Percentiles rank a stretch among this genome's conserved stretches.
Evolutionary conservation across 2,329 filamentous ascomycete genomes (phyloP).

Genomic region (Zymoseptoria crescenta): DNA sequence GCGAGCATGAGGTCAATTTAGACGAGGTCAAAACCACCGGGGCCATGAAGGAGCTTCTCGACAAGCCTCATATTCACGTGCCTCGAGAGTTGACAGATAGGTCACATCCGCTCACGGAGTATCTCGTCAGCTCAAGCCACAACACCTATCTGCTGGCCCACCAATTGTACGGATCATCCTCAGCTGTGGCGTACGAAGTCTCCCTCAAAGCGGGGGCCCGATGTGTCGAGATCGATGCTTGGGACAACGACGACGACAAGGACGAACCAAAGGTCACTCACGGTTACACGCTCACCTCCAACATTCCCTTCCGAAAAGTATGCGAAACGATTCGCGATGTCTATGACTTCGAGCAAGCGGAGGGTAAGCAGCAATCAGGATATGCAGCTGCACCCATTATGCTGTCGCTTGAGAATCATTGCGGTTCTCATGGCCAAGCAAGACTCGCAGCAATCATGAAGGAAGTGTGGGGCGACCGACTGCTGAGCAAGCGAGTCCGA

Average conservation of each 20-base stretch:
- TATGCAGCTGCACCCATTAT: constrained; percentile 50
- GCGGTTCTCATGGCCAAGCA: constrained; percentile 50
- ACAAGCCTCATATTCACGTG: constrained; percentile 51
- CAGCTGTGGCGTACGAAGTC: constrained; percentile 55
- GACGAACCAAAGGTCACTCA: constrained; percentile 64
- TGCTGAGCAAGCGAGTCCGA: constrained; percentile 52
- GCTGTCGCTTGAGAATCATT: constrained; percentile 62
- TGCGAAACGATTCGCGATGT: constrained; percentile 59
- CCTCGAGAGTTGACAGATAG: constrained; percentile 49
- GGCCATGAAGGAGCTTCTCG: constrained; percentile 46
- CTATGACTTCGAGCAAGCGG: constrained; percentile 49
- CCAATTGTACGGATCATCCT: constrained; percentile 58
- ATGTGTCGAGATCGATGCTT: constrained; percentile 67
- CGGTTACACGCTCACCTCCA: constrained; percentile 59
- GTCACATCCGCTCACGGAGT: constrained; percentile 56
- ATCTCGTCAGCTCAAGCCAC: constrained; percentile 65
- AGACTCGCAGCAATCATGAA: constrained; percentile 57
- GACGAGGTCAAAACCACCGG: constrained; percentile 35
- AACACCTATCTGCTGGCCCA: constrained; percentile 66
- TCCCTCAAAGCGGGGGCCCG: constrained; percentile 56
- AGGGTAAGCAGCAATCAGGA: constrained; percentile 34
- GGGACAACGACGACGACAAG: constrained; percentile 54
- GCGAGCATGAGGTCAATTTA: constrained; percentile 28
- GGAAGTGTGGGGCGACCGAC: constrained; percentile 53
- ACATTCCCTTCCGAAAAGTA: constrained; percentile 56